phyloP scores from a whole-genome alignment of 306 rosid genomes.

The Castanea mollissima region DNA sequence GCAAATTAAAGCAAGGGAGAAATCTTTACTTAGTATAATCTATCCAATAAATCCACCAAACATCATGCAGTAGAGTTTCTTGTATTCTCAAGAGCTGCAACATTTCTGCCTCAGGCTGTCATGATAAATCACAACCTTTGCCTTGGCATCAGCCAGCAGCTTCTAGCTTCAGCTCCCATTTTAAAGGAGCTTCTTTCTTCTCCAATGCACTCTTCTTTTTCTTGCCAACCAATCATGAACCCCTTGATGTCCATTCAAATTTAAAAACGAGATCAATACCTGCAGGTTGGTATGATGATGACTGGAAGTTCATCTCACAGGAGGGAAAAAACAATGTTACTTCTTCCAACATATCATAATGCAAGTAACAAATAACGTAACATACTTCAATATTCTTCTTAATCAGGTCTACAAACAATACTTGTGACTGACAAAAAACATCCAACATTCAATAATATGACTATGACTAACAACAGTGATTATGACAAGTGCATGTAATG shows the following conservation, averaged over 20 bases:
- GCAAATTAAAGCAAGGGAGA: too few species aligned
- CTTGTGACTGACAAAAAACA: too few species aligned
- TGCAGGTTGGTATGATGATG: constrained; percentile 82
- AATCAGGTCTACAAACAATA: not conserved
- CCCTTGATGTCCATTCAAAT: constrained; percentile 71
- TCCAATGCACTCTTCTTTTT: constrained; percentile 83
- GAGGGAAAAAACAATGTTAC: constrained; percentile 95
- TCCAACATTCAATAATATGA: too few species aligned
- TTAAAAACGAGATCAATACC: constrained; percentile 66
- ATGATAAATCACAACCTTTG: constrained; percentile 27
- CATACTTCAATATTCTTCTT: not conserved
- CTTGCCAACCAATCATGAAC: constrained; percentile 89
- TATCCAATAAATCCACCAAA: too few species aligned
- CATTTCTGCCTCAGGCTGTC: too few species aligned
- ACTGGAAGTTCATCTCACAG: constrained; percentile 96
- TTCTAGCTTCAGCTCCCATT: constrained; percentile 94
- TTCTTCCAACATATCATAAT: constrained; percentile 35
- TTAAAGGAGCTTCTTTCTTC: constrained; percentile 92
- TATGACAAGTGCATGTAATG: too few species aligned
- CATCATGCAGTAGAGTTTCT: too few species aligned
- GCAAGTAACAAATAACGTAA: not conserved
- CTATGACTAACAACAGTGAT: too few species aligned
- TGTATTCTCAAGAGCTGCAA: too few species aligned
- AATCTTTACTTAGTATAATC: too few species aligned
- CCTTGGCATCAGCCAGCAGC: constrained; percentile 78